phyloP scores from a whole-genome alignment of 148 eudicot species.

The Nepenthes mirabilis region DNA sequence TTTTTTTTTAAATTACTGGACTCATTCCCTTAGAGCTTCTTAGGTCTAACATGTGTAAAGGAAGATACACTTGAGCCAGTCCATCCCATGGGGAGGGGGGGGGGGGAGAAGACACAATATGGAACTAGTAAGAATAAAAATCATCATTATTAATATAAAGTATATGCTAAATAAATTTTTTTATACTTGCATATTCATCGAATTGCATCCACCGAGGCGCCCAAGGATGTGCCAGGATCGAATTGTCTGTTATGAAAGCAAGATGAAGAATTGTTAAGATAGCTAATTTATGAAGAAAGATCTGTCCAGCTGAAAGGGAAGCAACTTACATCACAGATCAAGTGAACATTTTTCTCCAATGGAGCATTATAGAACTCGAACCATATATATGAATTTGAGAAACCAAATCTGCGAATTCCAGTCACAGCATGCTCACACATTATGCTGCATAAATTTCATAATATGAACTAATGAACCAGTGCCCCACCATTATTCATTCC shows the following conservation, averaged over 20 bases:
- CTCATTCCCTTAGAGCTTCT: too few relatives aligned
- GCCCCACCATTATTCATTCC: too few relatives aligned
- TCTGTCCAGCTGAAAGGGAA: constrained; percentile 1
- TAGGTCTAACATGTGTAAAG: too few relatives aligned
- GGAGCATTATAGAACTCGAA: constrained; percentile 85
- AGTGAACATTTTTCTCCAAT: constrained; percentile 58
- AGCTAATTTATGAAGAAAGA: background rate
- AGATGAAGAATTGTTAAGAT: constrained; percentile 2
- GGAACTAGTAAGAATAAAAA: background rate
- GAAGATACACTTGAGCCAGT: background rate
- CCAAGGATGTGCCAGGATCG: constrained; percentile 96
- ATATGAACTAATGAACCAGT: too few relatives aligned
- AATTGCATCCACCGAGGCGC: constrained; percentile 96
- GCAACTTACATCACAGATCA: constrained; percentile 79
- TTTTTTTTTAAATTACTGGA: too few relatives aligned
- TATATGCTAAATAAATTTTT: background rate
- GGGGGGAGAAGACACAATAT: too few relatives aligned
- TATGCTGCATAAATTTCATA: too few relatives aligned
- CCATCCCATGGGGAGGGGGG: too few relatives aligned
- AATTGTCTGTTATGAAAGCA: constrained; percentile 39
- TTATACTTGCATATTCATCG: constrained; percentile 92
- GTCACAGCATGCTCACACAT: background rate
- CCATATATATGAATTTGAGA: constrained; percentile 81
- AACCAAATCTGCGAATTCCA: constrained; percentile 55
- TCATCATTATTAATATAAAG: background rate